A percentile compares a stretch with the other conserved stretches of the same genome.
These are phyloP conservation scores for Penstemon newberryi DNA, from an alignment of 257 asterid genomes.

Conservation along the genomic window DNA sequence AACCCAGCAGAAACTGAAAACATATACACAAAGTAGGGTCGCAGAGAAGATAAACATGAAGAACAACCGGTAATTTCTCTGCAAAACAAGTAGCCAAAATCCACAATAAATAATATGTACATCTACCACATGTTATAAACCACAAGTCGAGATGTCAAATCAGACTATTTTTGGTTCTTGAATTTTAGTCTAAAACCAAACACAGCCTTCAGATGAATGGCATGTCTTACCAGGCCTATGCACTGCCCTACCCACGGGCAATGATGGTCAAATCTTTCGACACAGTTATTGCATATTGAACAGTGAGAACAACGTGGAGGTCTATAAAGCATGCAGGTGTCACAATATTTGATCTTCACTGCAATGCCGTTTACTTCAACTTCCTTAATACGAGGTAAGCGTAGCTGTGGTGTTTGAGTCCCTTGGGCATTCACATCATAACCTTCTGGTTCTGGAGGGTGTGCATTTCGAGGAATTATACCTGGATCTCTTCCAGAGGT, in stretches of 20 bases:
- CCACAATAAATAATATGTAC: background rate
- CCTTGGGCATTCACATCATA: conserved; percentile 75
- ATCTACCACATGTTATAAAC: too few species aligned
- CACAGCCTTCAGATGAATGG: background rate
- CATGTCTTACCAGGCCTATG: conserved; percentile 77
- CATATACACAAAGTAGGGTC: conserved; percentile 86
- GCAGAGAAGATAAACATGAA: conserved; percentile 98
- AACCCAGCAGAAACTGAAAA: conserved; percentile 94
- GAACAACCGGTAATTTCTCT: conserved; percentile 98
- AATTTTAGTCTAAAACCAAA: background rate
- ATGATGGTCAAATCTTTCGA: conserved; percentile 92
- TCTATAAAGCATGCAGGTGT: conserved; percentile 96
- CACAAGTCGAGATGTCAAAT: too few species aligned
- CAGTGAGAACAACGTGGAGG: conserved; percentile 99
- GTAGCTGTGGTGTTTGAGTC: conserved; percentile 86
- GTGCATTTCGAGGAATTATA: conserved; percentile 87
- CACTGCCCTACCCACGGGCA: conserved; percentile 99
- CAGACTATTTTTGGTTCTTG: too few species aligned
- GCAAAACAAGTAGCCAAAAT: conserved; percentile 37
- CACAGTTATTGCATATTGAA: conserved; percentile 96
- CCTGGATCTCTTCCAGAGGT: conserved; percentile 99
- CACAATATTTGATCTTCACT: conserved; percentile 90
- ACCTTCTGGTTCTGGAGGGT: conserved; percentile 96
- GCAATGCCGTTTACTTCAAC: conserved; percentile 81
- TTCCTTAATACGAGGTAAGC: conserved; percentile 89